Base-by-base conservation (phyloP, 768 basidiomycete genomes). In the Boletus pseudo-olivaceus region DNA sequence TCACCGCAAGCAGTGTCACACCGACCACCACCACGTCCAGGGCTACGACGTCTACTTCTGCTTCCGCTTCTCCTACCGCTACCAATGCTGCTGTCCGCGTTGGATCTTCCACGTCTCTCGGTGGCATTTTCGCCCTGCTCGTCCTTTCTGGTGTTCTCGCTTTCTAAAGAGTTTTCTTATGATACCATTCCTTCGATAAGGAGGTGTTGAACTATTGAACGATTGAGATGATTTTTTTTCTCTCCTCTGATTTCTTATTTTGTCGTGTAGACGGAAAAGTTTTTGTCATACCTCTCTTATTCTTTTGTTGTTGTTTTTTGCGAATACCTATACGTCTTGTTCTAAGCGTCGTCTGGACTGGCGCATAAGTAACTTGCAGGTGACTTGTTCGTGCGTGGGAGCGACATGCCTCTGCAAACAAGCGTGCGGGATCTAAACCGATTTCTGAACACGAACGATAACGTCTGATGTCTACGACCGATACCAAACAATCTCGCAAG, bases 11-110 rank as follows among this genome's bases (percentile, higher is more conserved):
- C 15, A 65, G 66, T 5, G 14, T 23, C 12, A 20, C 35, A 3
- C 30, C 43, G 2, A 23, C 49, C 15, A 74, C 79, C 11, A 72
- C 74, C 49, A 67, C 65, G 9, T 50, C 72, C n/a, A 67, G 65
- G 9, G 12, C 51, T 5, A 38, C 53, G 9, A 44, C 62, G 3
- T 40, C 62, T 0, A 8, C 59, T 0, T 38, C 61, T 4, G 8
- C 62, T 1, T 60, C 67, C 9, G 12, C 62, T 1, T 57, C 69
- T 17, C 10, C 67, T 3, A 62, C 62, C 10, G 32, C 55, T 1
- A 42, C 53, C 35, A 58, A 23, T 1, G 68, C 67, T 19, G 69
- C 67, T 7, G 45, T 47, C 17, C 65, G 67, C 10, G 23, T 58
- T 3, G 67, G 57, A 6, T 53, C 63, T 8, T 58, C 65, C 5